Evolutionary conservation across 2,329 filamentous ascomycete species (phyloP).

Genomic region (Cladophialophora yegresii): DNA sequence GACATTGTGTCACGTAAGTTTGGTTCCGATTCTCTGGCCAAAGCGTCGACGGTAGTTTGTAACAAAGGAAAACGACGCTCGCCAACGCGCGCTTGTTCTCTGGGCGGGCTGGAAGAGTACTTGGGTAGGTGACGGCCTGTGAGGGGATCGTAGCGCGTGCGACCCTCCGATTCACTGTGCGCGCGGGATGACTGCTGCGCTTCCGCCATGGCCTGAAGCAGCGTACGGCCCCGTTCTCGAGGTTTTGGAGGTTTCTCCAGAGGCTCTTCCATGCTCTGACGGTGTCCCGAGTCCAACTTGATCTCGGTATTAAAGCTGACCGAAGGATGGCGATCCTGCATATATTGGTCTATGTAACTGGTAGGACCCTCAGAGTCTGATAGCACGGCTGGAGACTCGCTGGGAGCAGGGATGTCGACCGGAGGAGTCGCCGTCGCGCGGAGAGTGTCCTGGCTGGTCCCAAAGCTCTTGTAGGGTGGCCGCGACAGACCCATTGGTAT

Average conservation of each 20-base stretch:
- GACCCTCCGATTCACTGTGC: slow-evolving; percentile 35
- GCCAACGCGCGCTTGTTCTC: slow-evolving; percentile 34
- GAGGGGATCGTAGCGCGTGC: slow-evolving; percentile 32
- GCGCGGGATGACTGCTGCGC: slow-evolving; percentile 19
- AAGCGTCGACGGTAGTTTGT: slow-evolving; percentile 36
- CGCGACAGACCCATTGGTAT: slow-evolving; percentile 16
- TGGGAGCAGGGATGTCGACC: slow-evolving; percentile 49
- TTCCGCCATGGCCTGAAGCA: slow-evolving; percentile 29
- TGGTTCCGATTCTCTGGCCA: slow-evolving; percentile 33
- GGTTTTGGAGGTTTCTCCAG: slow-evolving; percentile 41
- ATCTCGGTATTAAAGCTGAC: slow-evolving; percentile 48
- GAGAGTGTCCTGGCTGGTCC: slow-evolving; percentile 34
- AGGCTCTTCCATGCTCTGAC: slow-evolving; percentile 45
- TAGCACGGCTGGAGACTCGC: slow-evolving; percentile 38
- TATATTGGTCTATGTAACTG: slow-evolving; percentile 42
- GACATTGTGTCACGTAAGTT: slow-evolving; percentile 27
- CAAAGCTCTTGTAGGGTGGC: slow-evolving; percentile 22
- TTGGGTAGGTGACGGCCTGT: slow-evolving; percentile 33
- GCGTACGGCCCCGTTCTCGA: slow-evolving; percentile 30
- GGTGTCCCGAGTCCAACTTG: slow-evolving; percentile 45
- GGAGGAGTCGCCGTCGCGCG: slow-evolving; percentile 45
- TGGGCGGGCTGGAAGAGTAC: slow-evolving; percentile 32
- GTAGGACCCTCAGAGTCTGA: slow-evolving; percentile 35
- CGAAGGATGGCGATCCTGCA: slow-evolving; percentile 45
- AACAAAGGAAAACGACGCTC: slow-evolving; percentile 36